Evolutionary conservation across 1,284 basidiomycete genomes (phyloP).

Genomic region (Boletus hoseneyae): DNA sequence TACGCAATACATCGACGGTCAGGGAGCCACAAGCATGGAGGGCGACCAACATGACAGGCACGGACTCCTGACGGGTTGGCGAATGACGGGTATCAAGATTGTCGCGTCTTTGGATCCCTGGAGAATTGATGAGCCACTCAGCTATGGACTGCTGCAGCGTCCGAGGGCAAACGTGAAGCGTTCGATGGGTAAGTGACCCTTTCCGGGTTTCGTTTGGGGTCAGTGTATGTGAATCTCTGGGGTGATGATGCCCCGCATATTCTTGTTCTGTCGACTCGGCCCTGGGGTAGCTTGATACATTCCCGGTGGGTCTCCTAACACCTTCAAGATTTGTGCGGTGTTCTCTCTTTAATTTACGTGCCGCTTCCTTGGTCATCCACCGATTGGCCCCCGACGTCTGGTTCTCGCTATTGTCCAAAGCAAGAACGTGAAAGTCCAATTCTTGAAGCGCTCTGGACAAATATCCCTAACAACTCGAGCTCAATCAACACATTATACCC

Average conservation of each 20-base stretch:
- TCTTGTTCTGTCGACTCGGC: neutral
- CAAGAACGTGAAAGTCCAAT: slow-evolving; percentile 42
- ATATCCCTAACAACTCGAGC: slow-evolving; percentile 39
- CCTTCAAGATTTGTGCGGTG: slow-evolving; percentile 1
- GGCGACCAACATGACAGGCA: slow-evolving; percentile 58
- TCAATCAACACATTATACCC: neutral
- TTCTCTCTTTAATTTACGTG: slow-evolving; percentile 16
- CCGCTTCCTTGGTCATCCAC: slow-evolving; percentile 28
- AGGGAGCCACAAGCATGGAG: slow-evolving; percentile 58
- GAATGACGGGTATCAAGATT: neutral
- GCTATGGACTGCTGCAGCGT: slow-evolving; percentile 35
- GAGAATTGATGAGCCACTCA: slow-evolving; percentile 21
- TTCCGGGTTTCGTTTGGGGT: neutral
- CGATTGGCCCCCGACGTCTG: slow-evolving; percentile 45
- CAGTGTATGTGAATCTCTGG: slow-evolving; percentile 4
- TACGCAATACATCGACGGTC: slow-evolving; percentile 43
- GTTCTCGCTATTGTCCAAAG: slow-evolving; percentile 45
- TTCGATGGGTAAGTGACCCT: slow-evolving; percentile 48
- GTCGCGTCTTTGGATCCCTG: neutral
- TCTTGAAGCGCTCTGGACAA: slow-evolving; percentile 43
- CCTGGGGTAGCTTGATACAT: neutral
- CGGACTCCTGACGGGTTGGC: slow-evolving; percentile 15
- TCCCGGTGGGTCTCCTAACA: neutral
- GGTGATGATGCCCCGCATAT: neutral
- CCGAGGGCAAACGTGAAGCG: slow-evolving; percentile 45